Percentiles rank a stretch among this genome's conserved stretches.
Evolutionary conservation across 257 asterid species (phyloP).

Genomic region (Fraxinus anomala): DNA sequence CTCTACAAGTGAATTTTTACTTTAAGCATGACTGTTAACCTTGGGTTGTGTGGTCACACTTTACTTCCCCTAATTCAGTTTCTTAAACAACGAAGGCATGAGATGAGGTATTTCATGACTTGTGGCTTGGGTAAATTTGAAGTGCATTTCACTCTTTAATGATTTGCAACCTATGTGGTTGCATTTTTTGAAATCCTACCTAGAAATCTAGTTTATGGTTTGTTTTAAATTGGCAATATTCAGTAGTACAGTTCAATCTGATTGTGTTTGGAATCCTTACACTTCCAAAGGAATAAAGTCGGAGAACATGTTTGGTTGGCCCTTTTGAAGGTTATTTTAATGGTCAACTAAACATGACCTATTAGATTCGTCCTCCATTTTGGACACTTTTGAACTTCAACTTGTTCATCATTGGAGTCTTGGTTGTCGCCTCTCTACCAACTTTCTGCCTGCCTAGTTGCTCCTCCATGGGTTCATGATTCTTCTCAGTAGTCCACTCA

Average conservation of each 20-base stretch:
- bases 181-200: background rate
- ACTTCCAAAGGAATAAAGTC: background rate
- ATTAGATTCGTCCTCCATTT: background rate
- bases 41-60: background rate
- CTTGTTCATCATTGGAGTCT: too few relatives aligned
- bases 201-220: too few relatives aligned
- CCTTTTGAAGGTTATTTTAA: background rate
- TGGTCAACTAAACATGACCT: background rate
- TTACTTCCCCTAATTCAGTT: constrained; percentile 1
- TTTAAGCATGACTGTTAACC: background rate
- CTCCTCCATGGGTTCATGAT: too few relatives aligned
- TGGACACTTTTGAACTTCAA: too few relatives aligned
- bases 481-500: too few relatives aligned
- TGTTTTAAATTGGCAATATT: too few relatives aligned
- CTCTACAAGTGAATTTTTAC: constrained; percentile 4
- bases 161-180: background rate
- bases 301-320: background rate
- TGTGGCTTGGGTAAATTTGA: background rate
- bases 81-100: background rate
- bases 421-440: too few relatives aligned
- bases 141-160: background rate
- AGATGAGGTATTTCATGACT: background rate
- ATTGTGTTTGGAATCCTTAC: background rate
- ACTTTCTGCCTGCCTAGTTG: too few relatives aligned
- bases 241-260: background rate